Base-by-base conservation (phyloP, 257 asterid species). In the Perilla frutescens region DNA sequence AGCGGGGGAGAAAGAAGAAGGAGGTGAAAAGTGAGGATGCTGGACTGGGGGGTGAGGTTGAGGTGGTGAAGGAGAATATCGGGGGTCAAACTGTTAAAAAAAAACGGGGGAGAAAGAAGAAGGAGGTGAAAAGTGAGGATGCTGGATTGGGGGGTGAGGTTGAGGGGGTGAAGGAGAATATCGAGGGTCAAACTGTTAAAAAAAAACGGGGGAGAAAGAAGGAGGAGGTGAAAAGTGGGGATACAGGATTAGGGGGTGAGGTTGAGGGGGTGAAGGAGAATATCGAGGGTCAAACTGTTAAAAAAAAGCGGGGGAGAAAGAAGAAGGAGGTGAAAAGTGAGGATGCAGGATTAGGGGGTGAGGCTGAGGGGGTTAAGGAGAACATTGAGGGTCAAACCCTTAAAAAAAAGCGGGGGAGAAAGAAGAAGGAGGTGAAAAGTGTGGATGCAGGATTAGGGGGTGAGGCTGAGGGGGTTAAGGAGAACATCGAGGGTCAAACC, bases 261-360 rank as follows among this genome's bases (percentile, higher is more conserved):
- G 20, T 11, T 12, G 66, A 54, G 55, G 73, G 4, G 4, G 37
- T 2, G 1, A 34, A 49, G 70, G 64, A 76, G 54, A 70, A 53
- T 48, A 43, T 59, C 43, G 57, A 31, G 31, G 51, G 37, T 34
- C 37, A 26, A 66, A 15, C 53, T 34, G 47, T 8, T 39, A 80
- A 62, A 64, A 49, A 29, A 72, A 48, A 9, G 74, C 56, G 40
- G 76, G 58, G 71, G 47, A 51, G 56, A 67, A 64, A 71, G 3
- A n/a, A 10, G 54, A 72, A 60, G 74, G 65, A 32, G 7, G 75
- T 60, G 12, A 62, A 57, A 45, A 50, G 47, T 79, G 82, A 53
- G 51, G 73, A 40, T 4, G 40, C 32, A 6, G 3, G 20, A 26
- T 63, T 47, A 45, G 68, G 49, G 14, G 15, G 7, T 56, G 77